Evolutionary conservation across 2,329 filamentous ascomycete genomes (phyloP).

Genomic region (Penicillium sp.): DNA sequence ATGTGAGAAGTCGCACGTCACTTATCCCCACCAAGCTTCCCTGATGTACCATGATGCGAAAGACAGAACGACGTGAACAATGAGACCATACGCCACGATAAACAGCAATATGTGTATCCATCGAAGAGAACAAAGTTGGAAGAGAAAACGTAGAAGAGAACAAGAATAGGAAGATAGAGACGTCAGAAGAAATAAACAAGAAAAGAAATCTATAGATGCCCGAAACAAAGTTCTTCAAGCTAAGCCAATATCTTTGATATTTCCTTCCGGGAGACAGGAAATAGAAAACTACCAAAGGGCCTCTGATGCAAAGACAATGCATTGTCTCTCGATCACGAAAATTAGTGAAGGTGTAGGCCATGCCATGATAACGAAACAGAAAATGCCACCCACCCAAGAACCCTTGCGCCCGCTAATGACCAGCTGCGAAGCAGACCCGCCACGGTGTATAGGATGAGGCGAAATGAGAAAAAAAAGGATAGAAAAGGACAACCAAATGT

Average conservation of each 20-base stretch:
- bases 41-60: neutral
- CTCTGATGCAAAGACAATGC: neutral
- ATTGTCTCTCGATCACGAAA: neutral
- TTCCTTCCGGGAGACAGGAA: neutral
- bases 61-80: neutral
- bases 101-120: neutral
- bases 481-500: slow-evolving; percentile 9
- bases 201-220: slow-evolving; percentile 14
- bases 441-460: slow-evolving; percentile 25
- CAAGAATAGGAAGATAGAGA: neutral
- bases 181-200: neutral
- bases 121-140: neutral
- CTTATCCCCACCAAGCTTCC: neutral
- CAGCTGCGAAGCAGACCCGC: slow-evolving; percentile 30
- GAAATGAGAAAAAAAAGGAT: slow-evolving; percentile 13
- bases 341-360: slow-evolving; percentile 7
- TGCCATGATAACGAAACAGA: slow-evolving; percentile 18
- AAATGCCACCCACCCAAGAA: slow-evolving; percentile 34
- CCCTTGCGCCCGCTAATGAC: slow-evolving; percentile 39
- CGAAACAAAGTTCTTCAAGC: slow-evolving; percentile 7
- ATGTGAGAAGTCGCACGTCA: neutral
- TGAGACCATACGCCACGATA: neutral
- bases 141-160: neutral
- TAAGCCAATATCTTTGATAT: neutral
- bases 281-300: neutral